Evolutionary conservation across 257 asterid genomes (phyloP), one percentile per base, ranked within the genome.

Genomic region (Linderniella brevidens): DNA sequence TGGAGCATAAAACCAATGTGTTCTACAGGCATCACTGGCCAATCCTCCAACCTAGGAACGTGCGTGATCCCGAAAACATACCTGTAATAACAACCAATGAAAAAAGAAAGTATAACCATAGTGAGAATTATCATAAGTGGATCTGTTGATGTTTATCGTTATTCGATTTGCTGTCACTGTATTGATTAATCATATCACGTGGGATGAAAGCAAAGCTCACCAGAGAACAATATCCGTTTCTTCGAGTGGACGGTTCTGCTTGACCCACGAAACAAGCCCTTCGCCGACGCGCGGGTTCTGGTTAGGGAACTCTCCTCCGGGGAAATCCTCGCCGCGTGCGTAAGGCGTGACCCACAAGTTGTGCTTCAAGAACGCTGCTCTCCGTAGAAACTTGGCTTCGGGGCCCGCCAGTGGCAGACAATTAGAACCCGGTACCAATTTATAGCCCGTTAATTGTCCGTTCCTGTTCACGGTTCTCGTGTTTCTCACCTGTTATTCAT

Each of bases 1-100:
- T 87, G 97, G 58, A 87, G 93, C 76, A 80, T 55, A 57, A 87
- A 87, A 43, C 97, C 97, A 41, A 83, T 72, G 70, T 58, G 84
- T 64, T 87, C 97, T 39, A 83, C 97, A 0, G 95, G 97, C 97
- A 87, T 87, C 48, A 87, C 93, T 32, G 97, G 97, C 95, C 93
- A 87, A 73, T 87, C 97, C 66, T 87, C 97, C 69, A 83, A 52
- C 17, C 97, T 77, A 48, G 97, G 95, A 54, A 83, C 97, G 57
- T 83, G 97, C 1, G 97, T 87, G 68, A 87, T 77, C 59, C 97
- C 97, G 46, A 87, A 87, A 14, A 83, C 79, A 53, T 87, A 87
- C 97, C 96, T 82, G 50, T 64, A 56, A 38, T 41, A 58, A 60
- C 25, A 56, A 48, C 44, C 13, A 16, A 45, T n/a, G 49, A 36